These are phyloP conservation scores for Entomortierella lignicola DNA, from an alignment of 192 early-diverging fungal species.

Conservation along the genomic window DNA sequence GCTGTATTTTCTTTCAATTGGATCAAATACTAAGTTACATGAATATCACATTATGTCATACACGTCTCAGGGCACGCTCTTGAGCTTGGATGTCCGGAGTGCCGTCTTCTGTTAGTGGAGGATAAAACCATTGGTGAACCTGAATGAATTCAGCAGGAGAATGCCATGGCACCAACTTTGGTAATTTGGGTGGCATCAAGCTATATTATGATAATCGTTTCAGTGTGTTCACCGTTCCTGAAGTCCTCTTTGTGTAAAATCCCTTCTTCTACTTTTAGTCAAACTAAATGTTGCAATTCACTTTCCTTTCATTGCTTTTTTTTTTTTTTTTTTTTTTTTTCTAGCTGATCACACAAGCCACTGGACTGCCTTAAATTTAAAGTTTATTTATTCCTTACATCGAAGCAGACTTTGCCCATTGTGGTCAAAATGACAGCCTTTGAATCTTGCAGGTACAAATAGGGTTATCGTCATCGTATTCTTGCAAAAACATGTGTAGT, in stretches of 20 bases:
- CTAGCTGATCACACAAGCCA: neutral
- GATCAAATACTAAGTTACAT: too few species aligned
- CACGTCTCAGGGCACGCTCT: conserved; percentile 43
- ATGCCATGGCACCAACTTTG: conserved; percentile 55
- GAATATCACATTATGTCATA: conserved; percentile 7
- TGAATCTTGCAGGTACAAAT: conserved; percentile 78
- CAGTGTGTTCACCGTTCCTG: too few species aligned
- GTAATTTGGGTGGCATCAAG: conserved; percentile 38
- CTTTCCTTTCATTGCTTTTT: neutral
- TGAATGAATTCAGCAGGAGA: conserved; percentile 50
- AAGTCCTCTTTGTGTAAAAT: too few species aligned
- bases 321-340: neutral
- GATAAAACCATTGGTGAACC: conserved; percentile 45
- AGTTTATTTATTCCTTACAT: conserved; percentile 56
- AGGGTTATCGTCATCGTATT: conserved; percentile 84
- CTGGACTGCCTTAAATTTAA: neutral
- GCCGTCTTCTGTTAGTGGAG: conserved; percentile 26
- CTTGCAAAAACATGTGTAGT: conserved; percentile 71
- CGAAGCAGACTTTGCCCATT: conserved; percentile 80
- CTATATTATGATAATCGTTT: neutral
- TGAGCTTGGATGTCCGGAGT: conserved; percentile 40
- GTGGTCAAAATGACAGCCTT: conserved; percentile 85
- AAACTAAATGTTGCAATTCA: too few species aligned
- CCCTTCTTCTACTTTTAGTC: too few species aligned
- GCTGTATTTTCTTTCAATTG: too few species aligned